Base-by-base conservation (phyloP, 2,329 filamentous ascomycete species). In the Fusarium sp. region DNA sequence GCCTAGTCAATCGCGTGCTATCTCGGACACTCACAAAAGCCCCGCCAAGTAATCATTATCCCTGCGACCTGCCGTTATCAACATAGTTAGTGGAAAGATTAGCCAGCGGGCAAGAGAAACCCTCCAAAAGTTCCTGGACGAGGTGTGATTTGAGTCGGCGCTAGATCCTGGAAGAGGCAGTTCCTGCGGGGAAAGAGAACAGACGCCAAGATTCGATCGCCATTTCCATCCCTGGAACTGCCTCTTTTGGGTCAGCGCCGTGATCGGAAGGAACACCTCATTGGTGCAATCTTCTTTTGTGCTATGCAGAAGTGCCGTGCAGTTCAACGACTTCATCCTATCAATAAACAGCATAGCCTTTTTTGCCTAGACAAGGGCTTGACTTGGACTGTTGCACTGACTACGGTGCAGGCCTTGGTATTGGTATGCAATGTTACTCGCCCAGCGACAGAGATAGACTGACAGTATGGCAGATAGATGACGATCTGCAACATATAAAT, bases 1-100 rank as follows among this genome's bases (percentile, higher is more conserved):
- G 25, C 23, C 13, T 28, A 56, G 39, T 48, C 28, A 61, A 61
- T 48, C 58, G 34, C 45, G 46, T 61, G 42, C 57, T 26, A 30
- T 13, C 28, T 30, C 28, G 28, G 28, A 30, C 28, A 14, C 28
- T 30, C 28, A 28, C 25, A 52, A 43, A 45, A 51, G 51, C 48
- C 54, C 56, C 53, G 55, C 63, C 50, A 51, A 43, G 62, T 16
- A 21, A 46, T 45, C 25, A 16, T n/a, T 6, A 46, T 39, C 51
- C 61, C 42, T 74, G 55, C 55, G 63, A 74, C 72, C 72, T 74
- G 72, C 72, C 72, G 31, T 74, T 74, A 73, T 74, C 60, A 75
- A 72, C 59, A 58, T 72, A 74, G 72, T 52, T 37, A 39, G 34
- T 37, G 34, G 34, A n/a, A 37, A 56, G 34, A 43, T 25, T 23